Evolutionary conservation across 2,329 filamentous ascomycete genomes (phyloP), one percentile per base, ranked within the genome.

Genomic region (Aspergillus fijiensis): DNA sequence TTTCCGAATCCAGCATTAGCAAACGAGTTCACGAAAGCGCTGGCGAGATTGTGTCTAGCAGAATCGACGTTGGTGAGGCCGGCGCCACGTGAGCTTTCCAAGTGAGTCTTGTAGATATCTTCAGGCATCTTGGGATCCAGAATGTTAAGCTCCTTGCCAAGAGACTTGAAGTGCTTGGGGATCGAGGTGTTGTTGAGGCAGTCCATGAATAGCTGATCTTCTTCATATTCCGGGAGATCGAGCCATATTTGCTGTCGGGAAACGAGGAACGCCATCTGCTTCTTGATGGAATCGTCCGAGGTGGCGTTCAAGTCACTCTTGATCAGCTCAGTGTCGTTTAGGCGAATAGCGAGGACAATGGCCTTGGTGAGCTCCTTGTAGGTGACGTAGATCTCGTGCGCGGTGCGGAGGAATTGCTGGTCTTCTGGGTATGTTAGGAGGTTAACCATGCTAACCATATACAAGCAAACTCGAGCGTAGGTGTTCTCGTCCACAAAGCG

Each of bases 381-480:
- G 68, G 91, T 85, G 69, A 92, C 89, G 80, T 99, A 99, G 73
- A 99, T 96, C 65, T 89, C 85, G 80, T 98, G 95, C 51, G 94
- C 93, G 7, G 94, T 96, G 65, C 87, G 89, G 61, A 99, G 88
- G 79, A 99, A 98, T 70, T 91, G 88, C 74, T 97, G 91, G 77
- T 99, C 97, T 78, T 99, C 95, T 49, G 95, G 95, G 73, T 96
- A 98, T 57, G 95, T 97, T 75, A 99, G 87, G 21, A 99, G 86
- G 73, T 95, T 96, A 67, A 99, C 95, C 91, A 98, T 98, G 82
- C 92, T 96, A 69, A 96, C 92, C 89, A 99, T 96, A 80, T 99
- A 99, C 67, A 99, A 80, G 74, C 95, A 98, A 58, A 97, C 95
- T 72, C 95, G 84, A 55, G 90, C 83, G 75, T 96, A 99, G 27